Evolutionary conservation across 2,329 filamentous ascomycete species (phyloP).

Genomic region (Sporothrix variecibatus): DNA sequence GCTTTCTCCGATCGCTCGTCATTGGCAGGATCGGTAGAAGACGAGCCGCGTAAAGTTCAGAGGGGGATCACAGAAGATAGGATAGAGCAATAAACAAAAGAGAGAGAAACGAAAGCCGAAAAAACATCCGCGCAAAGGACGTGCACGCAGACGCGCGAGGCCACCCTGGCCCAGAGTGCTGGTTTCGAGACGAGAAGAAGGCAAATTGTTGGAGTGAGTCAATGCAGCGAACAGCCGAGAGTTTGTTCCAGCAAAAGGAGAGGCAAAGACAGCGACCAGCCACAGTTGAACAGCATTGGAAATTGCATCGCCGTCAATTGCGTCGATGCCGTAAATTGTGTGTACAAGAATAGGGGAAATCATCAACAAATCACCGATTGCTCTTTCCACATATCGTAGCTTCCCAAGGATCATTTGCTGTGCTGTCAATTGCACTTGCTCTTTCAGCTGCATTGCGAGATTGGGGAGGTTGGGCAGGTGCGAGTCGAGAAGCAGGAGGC

Average conservation of each 20-base stretch:
- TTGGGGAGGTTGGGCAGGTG: background rate
- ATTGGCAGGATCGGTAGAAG: conserved; percentile 7
- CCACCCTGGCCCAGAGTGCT: background rate
- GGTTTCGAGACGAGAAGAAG: background rate
- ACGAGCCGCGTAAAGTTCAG: background rate
- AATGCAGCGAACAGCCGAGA: background rate
- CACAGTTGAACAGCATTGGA: background rate
- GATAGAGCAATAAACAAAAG: background rate
- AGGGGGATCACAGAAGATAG: background rate
- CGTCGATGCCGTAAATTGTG: background rate
- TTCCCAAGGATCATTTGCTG: background rate
- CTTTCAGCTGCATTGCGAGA: conserved; percentile 18
- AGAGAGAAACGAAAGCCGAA: background rate
- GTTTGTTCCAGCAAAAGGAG: background rate
- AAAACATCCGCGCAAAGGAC: background rate
- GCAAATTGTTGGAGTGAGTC: background rate
- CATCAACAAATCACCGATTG: background rate
- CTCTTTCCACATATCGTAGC: background rate
- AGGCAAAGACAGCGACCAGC: background rate
- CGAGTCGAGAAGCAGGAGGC: background rate
- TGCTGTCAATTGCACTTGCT: background rate
- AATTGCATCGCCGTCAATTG: background rate
- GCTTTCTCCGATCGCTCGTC: conserved; percentile 8
- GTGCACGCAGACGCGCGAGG: background rate
- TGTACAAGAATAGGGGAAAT: background rate